A percentile compares a stretch with the other conserved stretches of the same genome.
phyloP scores from a whole-genome alignment of 169 alveolate genomes.

The Toxoplasma gondii region DNA sequence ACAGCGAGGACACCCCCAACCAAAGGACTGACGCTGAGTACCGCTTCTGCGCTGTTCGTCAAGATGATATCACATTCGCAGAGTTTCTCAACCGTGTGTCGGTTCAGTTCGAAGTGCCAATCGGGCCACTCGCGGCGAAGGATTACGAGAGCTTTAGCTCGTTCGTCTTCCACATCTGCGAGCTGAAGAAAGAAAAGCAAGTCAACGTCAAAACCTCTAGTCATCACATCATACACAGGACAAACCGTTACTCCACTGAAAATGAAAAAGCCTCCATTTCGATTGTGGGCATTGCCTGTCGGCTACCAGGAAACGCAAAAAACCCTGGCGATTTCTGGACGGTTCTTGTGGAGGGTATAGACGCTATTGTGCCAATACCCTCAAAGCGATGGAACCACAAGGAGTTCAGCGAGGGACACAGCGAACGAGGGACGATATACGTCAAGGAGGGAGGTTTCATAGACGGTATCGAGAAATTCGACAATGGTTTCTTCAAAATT shows the following conservation, averaged over 20 bases:
- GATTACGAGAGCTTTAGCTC: background rate
- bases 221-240: background rate
- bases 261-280: conserved; percentile 1
- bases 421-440: conserved; percentile 69
- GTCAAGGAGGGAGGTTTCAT: conserved; percentile 71
- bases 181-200: background rate
- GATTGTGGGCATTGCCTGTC: conserved; percentile 72
- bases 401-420: conserved; percentile 13
- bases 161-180: background rate
- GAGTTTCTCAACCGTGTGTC: background rate
- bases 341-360: conserved; percentile 67
- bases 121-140: background rate
- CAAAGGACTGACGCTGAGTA: background rate
- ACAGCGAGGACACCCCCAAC: background rate
- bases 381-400: conserved; percentile 71
- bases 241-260: background rate
- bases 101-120: background rate
- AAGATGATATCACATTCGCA: background rate
- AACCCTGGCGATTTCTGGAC: conserved; percentile 75
- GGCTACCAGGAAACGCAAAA: conserved; percentile 72
- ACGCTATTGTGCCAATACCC: conserved; percentile 75
- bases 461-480: conserved; percentile 69
- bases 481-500: conserved; percentile 73
- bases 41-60: background rate
- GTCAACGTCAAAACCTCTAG: background rate